Evolutionary conservation across 2,329 filamentous ascomycete genomes (phyloP).

Genomic region (Claviceps quebecensis): DNA sequence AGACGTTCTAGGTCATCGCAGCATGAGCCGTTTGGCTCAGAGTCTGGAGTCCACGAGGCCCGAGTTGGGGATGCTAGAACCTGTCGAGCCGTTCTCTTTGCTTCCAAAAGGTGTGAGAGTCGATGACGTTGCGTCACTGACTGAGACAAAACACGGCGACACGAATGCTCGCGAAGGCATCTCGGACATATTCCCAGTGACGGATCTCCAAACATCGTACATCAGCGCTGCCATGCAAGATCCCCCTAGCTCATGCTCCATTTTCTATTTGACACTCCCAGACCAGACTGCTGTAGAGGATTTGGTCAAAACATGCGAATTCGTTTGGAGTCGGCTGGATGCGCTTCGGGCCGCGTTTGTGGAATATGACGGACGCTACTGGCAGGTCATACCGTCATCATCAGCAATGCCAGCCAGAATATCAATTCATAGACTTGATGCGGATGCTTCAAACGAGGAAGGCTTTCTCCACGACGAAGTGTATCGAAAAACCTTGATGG

Average conservation of each 20-base stretch:
- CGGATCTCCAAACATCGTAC: background rate
- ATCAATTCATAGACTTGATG: background rate
- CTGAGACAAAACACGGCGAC: too few species aligned
- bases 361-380: background rate
- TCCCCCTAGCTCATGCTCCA: background rate
- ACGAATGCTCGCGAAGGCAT: background rate
- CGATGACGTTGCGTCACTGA: background rate
- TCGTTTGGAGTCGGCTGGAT: background rate
- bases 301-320: background rate
- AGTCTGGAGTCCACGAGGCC: background rate
- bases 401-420: background rate
- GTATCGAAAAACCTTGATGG: background rate
- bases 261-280: background rate
- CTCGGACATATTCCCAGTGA: background rate
- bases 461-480: background rate
- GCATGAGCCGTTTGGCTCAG: background rate
- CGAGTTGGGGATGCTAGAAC: background rate
- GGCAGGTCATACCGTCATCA: background rate
- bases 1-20: conserved; percentile 8
- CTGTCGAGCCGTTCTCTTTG: background rate
- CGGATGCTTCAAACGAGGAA: background rate
- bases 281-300: background rate
- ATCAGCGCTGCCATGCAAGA: background rate
- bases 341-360: background rate
- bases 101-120: background rate